Percentiles rank a stretch among this genome's conserved stretches.
These are phyloP conservation scores for Tetratostichococcus sp. DNA, from an alignment of 139 green algal genomes.

Conservation along the genomic window DNA sequence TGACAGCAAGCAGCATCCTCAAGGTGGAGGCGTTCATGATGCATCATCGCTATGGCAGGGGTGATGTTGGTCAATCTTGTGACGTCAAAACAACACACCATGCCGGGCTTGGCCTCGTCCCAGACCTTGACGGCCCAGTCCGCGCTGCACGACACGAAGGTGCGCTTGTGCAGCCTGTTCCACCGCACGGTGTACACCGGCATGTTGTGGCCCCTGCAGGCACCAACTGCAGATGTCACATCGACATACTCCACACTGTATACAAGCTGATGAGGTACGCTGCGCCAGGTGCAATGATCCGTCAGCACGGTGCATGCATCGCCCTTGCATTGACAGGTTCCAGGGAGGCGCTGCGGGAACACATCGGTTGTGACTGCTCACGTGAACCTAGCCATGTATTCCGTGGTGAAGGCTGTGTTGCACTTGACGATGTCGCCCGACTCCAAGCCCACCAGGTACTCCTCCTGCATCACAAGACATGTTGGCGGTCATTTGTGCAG, in stretches of 20 bases:
- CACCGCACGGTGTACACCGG: conserved; percentile 81
- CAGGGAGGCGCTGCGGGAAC: no score
- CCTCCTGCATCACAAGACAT: background rate
- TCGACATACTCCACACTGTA: no score
- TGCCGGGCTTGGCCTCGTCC: conserved; percentile 21
- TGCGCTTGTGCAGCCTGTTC: conserved; percentile 70
- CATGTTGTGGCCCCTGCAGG: conserved; percentile 50
- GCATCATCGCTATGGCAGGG: background rate
- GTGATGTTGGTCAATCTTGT: no score
- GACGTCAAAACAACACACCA: background rate
- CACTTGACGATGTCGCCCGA: conserved; percentile 84
- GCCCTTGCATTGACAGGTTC: no score
- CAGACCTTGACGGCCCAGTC: conserved; percentile 90
- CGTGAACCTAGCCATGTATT: conserved; percentile 78
- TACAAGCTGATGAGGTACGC: no score
- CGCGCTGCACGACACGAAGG: conserved; percentile 84
- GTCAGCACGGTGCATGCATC: no score
- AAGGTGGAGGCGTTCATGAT: no score
- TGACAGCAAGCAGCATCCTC: no score
- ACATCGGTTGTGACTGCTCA: no score
- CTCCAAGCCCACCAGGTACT: conserved; percentile 77
- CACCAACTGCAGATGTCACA: no score
- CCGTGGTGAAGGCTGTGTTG: conserved; percentile 75
- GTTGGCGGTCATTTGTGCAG: no score
- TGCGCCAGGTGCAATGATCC: no score